Conservation (phyloP, 23 red algal genomes). For the Gracilaria gracilis region DNA sequence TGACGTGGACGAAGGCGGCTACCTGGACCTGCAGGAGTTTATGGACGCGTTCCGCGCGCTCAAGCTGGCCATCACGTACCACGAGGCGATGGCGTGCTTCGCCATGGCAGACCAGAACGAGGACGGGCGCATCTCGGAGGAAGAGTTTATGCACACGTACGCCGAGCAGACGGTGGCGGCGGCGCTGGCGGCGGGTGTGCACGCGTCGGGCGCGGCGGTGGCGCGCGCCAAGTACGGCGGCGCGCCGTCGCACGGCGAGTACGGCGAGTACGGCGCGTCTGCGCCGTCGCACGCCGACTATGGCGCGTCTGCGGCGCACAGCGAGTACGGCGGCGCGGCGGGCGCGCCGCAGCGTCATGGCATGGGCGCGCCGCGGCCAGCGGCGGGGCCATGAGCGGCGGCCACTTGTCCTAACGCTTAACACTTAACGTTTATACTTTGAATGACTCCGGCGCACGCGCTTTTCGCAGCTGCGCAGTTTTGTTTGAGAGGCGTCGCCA, state of each 20-base stretch:
- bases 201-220: too few relatives aligned
- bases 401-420: too few relatives aligned
- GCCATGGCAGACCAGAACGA: constrained; percentile 24
- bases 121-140: constrained; percentile 38
- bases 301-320: too few relatives aligned
- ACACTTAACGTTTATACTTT: too few relatives aligned
- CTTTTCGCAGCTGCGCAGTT: too few relatives aligned
- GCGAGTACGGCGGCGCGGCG: not conserved
- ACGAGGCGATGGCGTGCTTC: constrained; percentile 47
- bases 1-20: constrained; percentile 44
- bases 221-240: too few relatives aligned
- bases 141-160: constrained; percentile 46
- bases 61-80: constrained; percentile 49
- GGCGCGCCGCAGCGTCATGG: not conserved
- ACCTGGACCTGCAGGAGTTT: constrained; percentile 56
- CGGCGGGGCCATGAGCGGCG: not conserved
- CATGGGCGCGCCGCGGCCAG: not conserved
- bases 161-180: constrained; percentile 11
- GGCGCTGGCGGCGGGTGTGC: too few relatives aligned
- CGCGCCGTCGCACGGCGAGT: not conserved
- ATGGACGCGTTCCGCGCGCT: constrained; percentile 56
- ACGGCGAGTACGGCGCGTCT: too few relatives aligned
- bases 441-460: too few relatives aligned
- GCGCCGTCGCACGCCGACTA: too few relatives aligned
- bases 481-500: too few relatives aligned